These are phyloP conservation scores for Rhizophlyctis rosea DNA, from an alignment of 192 early-diverging fungal genomes.

Conservation along the genomic window DNA sequence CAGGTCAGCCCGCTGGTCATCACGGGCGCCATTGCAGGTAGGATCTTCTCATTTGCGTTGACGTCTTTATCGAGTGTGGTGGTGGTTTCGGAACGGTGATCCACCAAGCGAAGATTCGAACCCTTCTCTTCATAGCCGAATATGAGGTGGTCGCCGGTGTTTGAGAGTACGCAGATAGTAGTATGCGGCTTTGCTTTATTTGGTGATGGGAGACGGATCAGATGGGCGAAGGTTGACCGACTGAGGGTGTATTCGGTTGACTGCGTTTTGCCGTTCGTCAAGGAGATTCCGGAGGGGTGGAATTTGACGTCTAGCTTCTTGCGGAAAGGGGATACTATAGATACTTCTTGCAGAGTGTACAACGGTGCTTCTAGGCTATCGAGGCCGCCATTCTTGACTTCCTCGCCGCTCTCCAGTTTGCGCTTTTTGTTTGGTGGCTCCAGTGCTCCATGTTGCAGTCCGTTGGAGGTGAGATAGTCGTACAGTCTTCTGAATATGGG, in stretches of 20 bases:
- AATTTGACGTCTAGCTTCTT: conserved; percentile 2
- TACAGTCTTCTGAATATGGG: too few species aligned
- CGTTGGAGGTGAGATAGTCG: too few species aligned
- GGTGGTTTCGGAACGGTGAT: conserved; percentile 18
- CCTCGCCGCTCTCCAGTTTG: not conserved
- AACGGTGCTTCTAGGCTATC: conserved; percentile 1
- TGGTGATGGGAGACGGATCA: conserved; percentile 13
- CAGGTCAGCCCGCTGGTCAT: conserved; percentile 1
- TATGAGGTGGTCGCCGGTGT: conserved; percentile 2
- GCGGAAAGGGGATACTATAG: conserved; percentile 11
- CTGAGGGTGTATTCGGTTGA: not conserved
- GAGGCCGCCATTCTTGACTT: too few species aligned
- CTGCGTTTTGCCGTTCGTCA: not conserved
- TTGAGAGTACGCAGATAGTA: conserved; percentile 12
- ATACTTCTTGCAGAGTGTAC: conserved; percentile 7
- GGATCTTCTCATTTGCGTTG: not conserved
- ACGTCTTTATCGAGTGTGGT: not conserved
- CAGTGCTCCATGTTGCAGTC: too few species aligned
- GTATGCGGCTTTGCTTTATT: conserved; percentile 11
- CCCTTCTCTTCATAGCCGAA: conserved; percentile 19
- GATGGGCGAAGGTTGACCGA: not conserved
- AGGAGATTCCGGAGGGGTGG: not conserved
- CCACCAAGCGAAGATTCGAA: not conserved
- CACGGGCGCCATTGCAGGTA: not conserved
- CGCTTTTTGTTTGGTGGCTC: conserved; percentile 11